phyloP scores from a whole-genome alignment of 139 green algal genomes.

The Chlamydomonas applanata region DNA sequence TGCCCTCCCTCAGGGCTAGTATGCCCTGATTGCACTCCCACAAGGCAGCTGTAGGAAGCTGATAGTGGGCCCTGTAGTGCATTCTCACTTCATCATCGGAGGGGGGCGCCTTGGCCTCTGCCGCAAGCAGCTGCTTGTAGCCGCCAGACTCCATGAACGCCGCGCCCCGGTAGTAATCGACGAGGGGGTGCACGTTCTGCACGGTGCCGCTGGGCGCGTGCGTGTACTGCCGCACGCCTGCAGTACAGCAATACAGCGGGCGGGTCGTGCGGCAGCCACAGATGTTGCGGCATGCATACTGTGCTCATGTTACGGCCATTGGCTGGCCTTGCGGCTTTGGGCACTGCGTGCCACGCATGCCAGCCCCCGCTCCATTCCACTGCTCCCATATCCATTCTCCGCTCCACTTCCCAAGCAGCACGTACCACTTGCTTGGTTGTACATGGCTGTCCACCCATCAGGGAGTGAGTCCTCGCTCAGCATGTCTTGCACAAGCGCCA shows the following conservation, averaged over 20 bases:
- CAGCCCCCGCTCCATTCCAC: too few relatives aligned
- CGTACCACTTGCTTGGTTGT: conserved; percentile 7
- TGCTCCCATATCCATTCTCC: too few relatives aligned
- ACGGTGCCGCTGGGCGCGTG: conserved; percentile 12
- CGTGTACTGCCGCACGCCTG: conserved; percentile 13
- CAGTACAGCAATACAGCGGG: neutral
- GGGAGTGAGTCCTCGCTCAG: conserved; percentile 45
- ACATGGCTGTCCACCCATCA: conserved; percentile 26
- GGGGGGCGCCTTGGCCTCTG: conserved; percentile 16
- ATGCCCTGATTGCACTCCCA: too few relatives aligned
- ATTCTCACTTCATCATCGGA: conserved; percentile 13
- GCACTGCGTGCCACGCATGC: too few relatives aligned
- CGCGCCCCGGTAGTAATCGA: conserved; percentile 60
- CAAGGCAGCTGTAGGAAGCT: too few relatives aligned
- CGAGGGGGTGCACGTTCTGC: conserved; percentile 51
- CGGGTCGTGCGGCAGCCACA: neutral
- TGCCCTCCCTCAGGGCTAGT: too few relatives aligned
- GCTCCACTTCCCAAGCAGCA: too few relatives aligned
- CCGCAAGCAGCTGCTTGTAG: conserved; percentile 23
- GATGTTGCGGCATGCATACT: neutral
- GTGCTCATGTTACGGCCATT: neutral
- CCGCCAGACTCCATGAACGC: conserved; percentile 57
- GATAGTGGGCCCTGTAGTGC: too few relatives aligned
- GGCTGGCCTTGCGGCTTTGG: neutral
- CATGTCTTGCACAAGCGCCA: conserved; percentile 35